These are phyloP conservation scores for Rhododendron simsii DNA, from an alignment of 148 eudicot genomes.

Conservation along the genomic window DNA sequence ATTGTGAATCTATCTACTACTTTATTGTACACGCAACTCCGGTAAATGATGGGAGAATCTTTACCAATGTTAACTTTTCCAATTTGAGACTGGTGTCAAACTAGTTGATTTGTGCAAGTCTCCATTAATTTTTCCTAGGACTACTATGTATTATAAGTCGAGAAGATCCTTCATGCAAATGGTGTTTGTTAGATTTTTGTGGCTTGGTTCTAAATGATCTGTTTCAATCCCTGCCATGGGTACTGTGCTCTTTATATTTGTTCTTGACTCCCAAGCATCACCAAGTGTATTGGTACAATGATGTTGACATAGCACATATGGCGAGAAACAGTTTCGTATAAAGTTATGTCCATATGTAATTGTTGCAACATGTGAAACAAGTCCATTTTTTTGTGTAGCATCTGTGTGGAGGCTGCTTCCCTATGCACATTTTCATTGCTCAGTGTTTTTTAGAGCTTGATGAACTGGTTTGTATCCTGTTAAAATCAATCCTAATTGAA, in stretches of 20 bases:
- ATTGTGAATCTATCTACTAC: background rate
- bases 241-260: background rate
- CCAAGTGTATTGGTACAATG: background rate
- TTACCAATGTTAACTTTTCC: background rate
- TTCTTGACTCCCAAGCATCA: background rate
- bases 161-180: background rate
- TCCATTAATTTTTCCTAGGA: background rate
- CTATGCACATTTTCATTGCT: background rate
- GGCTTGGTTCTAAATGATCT: background rate
- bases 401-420: background rate
- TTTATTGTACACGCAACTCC: background rate
- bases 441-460: too few relatives aligned
- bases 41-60: background rate
- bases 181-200: background rate
- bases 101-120: background rate
- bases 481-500: background rate
- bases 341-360: background rate
- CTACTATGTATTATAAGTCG: background rate
- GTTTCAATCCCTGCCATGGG: background rate
- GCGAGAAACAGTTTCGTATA: background rate
- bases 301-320: too few relatives aligned
- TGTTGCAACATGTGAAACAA: background rate
- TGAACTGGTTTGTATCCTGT: background rate
- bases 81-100: background rate
- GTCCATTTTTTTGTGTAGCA: background rate